Evolutionary conservation across 2,329 filamentous ascomycete species (phyloP).

Genomic region (Beauveria scarabaeidicola): DNA sequence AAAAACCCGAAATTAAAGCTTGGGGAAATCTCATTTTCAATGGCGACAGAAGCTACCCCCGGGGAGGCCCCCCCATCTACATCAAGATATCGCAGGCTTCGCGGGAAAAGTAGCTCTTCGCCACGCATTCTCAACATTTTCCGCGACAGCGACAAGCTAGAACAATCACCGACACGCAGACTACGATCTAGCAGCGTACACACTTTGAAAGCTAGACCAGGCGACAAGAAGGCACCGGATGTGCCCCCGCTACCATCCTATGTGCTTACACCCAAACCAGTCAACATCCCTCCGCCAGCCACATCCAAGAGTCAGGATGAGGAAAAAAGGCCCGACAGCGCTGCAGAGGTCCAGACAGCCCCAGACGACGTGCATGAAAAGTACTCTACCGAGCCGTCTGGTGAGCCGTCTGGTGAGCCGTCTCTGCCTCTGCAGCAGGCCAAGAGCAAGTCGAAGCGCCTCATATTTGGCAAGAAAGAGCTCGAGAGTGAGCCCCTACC

Average conservation of each 20-base stretch:
- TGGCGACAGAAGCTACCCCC: conserved; percentile 16
- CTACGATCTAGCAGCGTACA: conserved; percentile 21
- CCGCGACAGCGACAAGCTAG: conserved; percentile 14
- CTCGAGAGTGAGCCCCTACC: not conserved
- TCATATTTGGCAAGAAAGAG: conserved; percentile 3
- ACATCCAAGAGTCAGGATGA: conserved; percentile 10
- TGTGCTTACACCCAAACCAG: conserved; percentile 21
- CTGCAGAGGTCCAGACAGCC: not conserved
- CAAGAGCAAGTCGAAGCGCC: not conserved
- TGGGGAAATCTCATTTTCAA: conserved; percentile 4
- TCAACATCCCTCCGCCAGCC: conserved; percentile 19
- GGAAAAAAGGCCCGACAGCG: not conserved
- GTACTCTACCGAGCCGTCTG: not conserved
- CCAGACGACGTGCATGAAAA: not conserved
- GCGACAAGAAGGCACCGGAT: conserved; percentile 15
- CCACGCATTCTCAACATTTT: conserved; percentile 22
- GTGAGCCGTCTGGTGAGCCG: conserved; percentile 13
- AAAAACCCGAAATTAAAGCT: not conserved
- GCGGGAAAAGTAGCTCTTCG: conserved; percentile 28
- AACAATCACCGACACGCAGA: conserved; percentile 12
- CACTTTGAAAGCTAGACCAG: conserved; percentile 12
- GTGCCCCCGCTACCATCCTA: conserved; percentile 19
- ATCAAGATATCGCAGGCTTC: conserved; percentile 26
- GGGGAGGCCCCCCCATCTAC: conserved; percentile 7
- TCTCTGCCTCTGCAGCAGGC: not conserved